These are phyloP conservation scores for Pachysandra terminalis DNA, from an alignment of 164 flowering plant species.

Conservation along the genomic window DNA sequence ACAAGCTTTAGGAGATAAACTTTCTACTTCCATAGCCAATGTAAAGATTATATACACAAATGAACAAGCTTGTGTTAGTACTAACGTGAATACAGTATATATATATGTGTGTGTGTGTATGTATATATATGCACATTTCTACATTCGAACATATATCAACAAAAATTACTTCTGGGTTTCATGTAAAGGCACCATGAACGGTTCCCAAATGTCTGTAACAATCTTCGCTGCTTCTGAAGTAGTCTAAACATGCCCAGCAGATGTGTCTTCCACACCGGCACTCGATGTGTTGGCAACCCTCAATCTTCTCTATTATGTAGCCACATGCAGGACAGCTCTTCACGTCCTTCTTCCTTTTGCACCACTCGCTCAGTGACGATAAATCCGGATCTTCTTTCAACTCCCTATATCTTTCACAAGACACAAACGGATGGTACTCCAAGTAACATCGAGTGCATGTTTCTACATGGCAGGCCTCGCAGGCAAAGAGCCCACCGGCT, in stretches of 20 bases:
- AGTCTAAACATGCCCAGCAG: conserved; percentile 86
- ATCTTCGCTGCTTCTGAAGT: conserved; percentile 46
- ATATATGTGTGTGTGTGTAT: too few species aligned
- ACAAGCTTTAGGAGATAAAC: too few species aligned
- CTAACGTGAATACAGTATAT: too few species aligned
- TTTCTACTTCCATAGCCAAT: too few species aligned
- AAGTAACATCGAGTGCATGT: conserved; percentile 81
- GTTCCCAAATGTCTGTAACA: conserved; percentile 74
- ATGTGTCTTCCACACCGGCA: conserved; percentile 84
- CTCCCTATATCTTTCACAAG: conserved; percentile 69
- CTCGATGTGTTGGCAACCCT: conserved; percentile 90
- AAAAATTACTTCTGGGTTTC: conserved; percentile 6
- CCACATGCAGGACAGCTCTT: conserved; percentile 74
- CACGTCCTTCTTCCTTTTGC: conserved; percentile 66
- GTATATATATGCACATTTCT: too few species aligned
- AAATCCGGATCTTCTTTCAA: conserved; percentile 83
- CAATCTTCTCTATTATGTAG: conserved; percentile 75
- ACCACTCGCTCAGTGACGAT: conserved; percentile 69
- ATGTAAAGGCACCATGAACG: conserved; percentile 45
- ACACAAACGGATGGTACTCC: conserved; percentile 71
- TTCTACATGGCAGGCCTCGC: conserved; percentile 78
- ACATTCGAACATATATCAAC: neutral
- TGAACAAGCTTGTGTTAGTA: too few species aligned
- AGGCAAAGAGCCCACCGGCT: conserved; percentile 50
- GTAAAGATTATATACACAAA: too few species aligned